Evolutionary conservation across 129 eudicot species (phyloP).

Genomic region (Calendula officinalis): DNA sequence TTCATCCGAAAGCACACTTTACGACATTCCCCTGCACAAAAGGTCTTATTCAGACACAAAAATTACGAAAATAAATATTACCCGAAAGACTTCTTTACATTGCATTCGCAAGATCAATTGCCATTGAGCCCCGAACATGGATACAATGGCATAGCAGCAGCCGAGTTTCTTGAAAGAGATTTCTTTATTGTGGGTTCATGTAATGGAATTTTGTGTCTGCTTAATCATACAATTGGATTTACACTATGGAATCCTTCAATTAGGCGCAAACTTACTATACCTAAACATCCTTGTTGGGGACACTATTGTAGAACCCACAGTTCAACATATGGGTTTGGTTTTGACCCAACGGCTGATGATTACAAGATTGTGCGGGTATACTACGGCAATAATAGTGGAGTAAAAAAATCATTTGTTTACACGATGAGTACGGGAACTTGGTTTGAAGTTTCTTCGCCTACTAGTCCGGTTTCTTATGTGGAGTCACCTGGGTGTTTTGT

Average conservation of each 20-base stretch:
- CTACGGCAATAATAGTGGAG: no score
- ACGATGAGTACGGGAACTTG: not conserved
- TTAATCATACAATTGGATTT: not conserved
- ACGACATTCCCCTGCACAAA: constrained; percentile 5
- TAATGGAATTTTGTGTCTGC: not conserved
- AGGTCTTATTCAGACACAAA: not conserved
- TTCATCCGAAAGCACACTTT: constrained; percentile 22
- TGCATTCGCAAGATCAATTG: not conserved
- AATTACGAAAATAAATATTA: no score
- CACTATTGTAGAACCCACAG: no score
- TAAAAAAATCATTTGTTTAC: not conserved
- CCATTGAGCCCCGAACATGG: not conserved
- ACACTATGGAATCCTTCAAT: constrained; percentile 9
- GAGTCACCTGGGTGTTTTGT: not conserved
- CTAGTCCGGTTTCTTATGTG: not conserved
- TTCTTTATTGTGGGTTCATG: not conserved
- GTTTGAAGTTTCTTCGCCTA: not conserved
- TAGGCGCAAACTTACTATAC: not conserved
- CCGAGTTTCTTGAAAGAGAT: not conserved
- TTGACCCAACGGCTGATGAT: not conserved
- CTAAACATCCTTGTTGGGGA: not conserved
- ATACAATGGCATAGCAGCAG: not conserved
- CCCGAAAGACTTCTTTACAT: not conserved
- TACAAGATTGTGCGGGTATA: constrained; percentile 15
- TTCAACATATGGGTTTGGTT: constrained; percentile 1